Base-by-base conservation (phyloP, 2,329 filamentous ascomycete genomes). In the Arthrobotrys musiformis region DNA sequence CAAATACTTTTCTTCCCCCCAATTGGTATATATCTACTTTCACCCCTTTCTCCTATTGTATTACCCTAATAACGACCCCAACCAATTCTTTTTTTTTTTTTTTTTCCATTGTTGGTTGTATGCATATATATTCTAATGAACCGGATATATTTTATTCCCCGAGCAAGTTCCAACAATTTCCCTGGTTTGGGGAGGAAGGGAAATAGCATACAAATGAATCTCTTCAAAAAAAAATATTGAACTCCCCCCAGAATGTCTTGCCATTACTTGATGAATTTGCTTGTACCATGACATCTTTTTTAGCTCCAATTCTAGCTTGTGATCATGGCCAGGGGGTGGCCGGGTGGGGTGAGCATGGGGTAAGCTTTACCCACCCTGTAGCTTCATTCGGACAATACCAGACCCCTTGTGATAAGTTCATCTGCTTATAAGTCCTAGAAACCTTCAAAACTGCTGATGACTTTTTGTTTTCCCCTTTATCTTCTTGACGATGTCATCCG, bases 81-180 rank as follows among this genome's bases (percentile, higher is more conserved):
- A 28, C 15, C 35, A 24, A 35, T 37, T 17, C 26, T 0, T 24
- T 46, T 22, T 17, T 61, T 61, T 33, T 13, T 6, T 7, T 17
- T 28, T 42, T 42, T 60, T 15, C 26, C 54, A 17, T 44, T 56
- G 40, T 56, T 17, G 19, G 8, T 66, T 22, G 8, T 30, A 52
- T 30, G n/a, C 50, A 17, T 44, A 40, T 42, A 46, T 22, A 54
- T 26, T 48, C 24, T 24, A 11, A 48, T 24, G 9, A 13, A 69
- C 30, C 64, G 56, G 63, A 58, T 48, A 56, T 64, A 54, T 54
- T 69, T 70, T 77, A 66, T 70, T 67, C 52, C 52, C 73, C 66
- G 73, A 70, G 46, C 26, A 40, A 40, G 37, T 17, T 42, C 11
- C 33, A 42, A 56, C 48, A 9, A 48, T 58, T 66, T 64, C 50